Base-by-base conservation (phyloP, 805 yeast genomes). In the Blastobotrys terrestris region DNA sequence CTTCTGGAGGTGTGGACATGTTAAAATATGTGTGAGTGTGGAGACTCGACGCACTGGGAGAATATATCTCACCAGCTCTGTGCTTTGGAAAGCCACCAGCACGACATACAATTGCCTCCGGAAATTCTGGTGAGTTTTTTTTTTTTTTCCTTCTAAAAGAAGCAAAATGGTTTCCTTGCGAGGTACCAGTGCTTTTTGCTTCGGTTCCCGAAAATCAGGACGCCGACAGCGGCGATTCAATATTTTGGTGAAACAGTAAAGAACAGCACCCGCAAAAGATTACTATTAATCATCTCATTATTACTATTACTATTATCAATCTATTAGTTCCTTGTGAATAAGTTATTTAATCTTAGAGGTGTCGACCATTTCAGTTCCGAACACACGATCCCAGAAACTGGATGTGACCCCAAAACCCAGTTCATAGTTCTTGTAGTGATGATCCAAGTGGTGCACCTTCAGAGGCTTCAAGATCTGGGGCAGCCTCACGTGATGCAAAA, bases 381-480 rank as follows among this genome's bases (percentile, higher is more conserved):
- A 94, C 8, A 94, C 87, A 22, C 72, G 78, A 69, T 94, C 99
- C 99, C 99, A 94, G 71, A 88, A 88, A 72, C 80, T 83, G 56
- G 90, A 79, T 31, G 98, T 89, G 57, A 94, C 98, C 60, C 99
- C 99, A 62, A 91, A 94, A 1, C 98, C 99, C 61, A 91, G 73
- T 71, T 95, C 96, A 70, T 88, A 94, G 72, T 94, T 92, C 75
- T 92, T 91, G 76, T 94, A 94, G 68, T 94, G 99, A 71, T 94
- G 99, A 69, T 92, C 98, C 71, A 94, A 78, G 69, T 94, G 99
- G 67, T 89, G 84, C 49, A 86, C 87, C 71, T 94, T 94, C 65
- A 89, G 74, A 31, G 79, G 82, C 67, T 87, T 90, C 71, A 89
- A 73, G 66, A 76, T 85, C 42, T 72, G 63, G 20, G 99, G 99